These are phyloP conservation scores for Golubevia pallescens DNA, from an alignment of 1,284 basidiomycete species.

Conservation along the genomic window DNA sequence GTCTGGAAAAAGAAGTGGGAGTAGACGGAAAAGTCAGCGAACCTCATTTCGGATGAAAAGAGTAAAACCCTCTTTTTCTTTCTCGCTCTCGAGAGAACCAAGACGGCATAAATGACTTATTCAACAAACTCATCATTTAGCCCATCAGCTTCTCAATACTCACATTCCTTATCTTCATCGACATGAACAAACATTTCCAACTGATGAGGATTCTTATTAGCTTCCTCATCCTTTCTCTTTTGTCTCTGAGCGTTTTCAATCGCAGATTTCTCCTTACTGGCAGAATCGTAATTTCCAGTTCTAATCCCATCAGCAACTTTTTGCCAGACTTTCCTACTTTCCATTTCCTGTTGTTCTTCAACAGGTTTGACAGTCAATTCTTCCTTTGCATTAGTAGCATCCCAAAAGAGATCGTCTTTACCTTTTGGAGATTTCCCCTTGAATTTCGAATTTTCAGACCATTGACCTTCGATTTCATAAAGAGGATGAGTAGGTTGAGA, in stretches of 20 bases:
- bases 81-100: too few species aligned
- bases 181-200: constrained; percentile 60
- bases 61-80: too few species aligned
- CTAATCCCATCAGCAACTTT: constrained; percentile 88
- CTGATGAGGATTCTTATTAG: constrained; percentile 76
- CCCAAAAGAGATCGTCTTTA: constrained; percentile 67
- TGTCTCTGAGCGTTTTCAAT: constrained; percentile 97
- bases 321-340: constrained; percentile 85
- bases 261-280: constrained; percentile 83
- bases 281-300: constrained; percentile 88
- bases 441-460: constrained; percentile 76
- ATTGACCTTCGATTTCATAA: constrained; percentile 82
- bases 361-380: constrained; percentile 75
- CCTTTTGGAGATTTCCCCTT: constrained; percentile 35
- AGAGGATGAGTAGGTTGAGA: constrained; percentile 65
- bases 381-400: constrained; percentile 69
- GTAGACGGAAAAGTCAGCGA: too few species aligned
- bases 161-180: constrained; percentile 62
- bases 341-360: constrained; percentile 77
- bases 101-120: too few species aligned
- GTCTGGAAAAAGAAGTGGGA: too few species aligned
- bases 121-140: too few species aligned
- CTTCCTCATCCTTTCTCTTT: constrained; percentile 80
- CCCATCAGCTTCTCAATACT: constrained; percentile 13
- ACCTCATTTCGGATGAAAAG: too few species aligned